Evolutionary conservation across 1,284 basidiomycete genomes (phyloP).

Genomic region (Schizophyllum amplum): DNA sequence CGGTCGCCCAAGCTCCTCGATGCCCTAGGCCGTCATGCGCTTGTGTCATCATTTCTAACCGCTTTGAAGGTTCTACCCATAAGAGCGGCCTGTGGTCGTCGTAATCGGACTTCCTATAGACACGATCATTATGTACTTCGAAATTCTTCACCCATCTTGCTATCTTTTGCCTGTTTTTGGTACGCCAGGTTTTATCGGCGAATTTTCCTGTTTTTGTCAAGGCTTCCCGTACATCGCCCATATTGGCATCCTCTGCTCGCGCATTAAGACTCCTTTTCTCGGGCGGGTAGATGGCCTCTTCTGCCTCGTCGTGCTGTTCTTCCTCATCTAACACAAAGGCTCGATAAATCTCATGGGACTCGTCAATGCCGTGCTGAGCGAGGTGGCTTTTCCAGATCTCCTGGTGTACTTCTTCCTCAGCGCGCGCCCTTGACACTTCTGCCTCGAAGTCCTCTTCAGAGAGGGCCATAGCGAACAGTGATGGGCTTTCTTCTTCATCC

Average conservation of each 20-base stretch:
- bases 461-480: not conserved
- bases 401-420: not conserved
- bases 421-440: not conserved
- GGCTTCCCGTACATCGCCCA: too few species aligned
- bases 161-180: too few species aligned
- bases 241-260: too few species aligned
- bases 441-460: not conserved
- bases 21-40: conserved; percentile 21
- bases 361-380: not conserved
- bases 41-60: conserved; percentile 10
- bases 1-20: conserved; percentile 17
- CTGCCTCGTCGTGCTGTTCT: too few species aligned
- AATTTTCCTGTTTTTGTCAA: too few species aligned
- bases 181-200: too few species aligned
- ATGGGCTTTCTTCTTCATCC: not conserved
- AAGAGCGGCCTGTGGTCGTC: conserved; percentile 12
- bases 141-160: too few species aligned
- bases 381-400: not conserved
- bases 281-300: too few species aligned
- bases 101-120: not conserved
- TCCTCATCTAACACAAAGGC: too few species aligned
- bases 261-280: too few species aligned
- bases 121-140: not conserved
- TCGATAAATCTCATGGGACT: not conserved
- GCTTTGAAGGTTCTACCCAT: conserved; percentile 1